Percentiles rank a stretch among this genome's conserved stretches.
These are phyloP conservation scores for Beauveria asiatica DNA, from an alignment of 2,329 filamentous ascomycete species.

Conservation along the genomic window DNA sequence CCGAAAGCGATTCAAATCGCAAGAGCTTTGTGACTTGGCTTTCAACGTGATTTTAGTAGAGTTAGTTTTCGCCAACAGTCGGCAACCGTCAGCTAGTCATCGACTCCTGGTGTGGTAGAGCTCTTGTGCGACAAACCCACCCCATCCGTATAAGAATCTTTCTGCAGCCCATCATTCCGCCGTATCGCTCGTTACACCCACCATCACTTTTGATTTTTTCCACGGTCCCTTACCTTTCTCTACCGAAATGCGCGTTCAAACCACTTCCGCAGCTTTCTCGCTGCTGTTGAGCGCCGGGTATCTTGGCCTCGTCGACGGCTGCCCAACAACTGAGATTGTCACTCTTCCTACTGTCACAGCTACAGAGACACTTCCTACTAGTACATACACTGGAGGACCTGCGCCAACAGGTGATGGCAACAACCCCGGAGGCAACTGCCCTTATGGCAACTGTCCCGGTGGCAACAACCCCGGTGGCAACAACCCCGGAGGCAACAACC, in stretches of 20 bases:
- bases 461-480: not conserved
- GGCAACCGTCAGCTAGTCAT: not conserved
- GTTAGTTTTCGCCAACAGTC: not conserved
- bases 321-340: not conserved
- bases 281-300: not conserved
- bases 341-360: not conserved
- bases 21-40: not conserved
- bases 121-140: not conserved
- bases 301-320: not conserved
- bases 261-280: not conserved
- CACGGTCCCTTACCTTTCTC: not conserved
- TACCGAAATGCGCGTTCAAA: not conserved
- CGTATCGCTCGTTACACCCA: not conserved
- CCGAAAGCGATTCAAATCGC: not conserved
- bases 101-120: too few species aligned
- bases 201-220: not conserved
- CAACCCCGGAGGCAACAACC: not conserved
- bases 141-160: slow-evolving; percentile 5
- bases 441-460: not conserved
- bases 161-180: not conserved
- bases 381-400: not conserved
- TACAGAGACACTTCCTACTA: not conserved
- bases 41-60: not conserved
- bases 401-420: not conserved
- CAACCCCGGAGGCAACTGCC: not conserved